These are phyloP conservation scores for Podospora pseudoanserina DNA, from an alignment of 495 filamentous ascomycete genomes.

Conservation along the genomic window DNA sequence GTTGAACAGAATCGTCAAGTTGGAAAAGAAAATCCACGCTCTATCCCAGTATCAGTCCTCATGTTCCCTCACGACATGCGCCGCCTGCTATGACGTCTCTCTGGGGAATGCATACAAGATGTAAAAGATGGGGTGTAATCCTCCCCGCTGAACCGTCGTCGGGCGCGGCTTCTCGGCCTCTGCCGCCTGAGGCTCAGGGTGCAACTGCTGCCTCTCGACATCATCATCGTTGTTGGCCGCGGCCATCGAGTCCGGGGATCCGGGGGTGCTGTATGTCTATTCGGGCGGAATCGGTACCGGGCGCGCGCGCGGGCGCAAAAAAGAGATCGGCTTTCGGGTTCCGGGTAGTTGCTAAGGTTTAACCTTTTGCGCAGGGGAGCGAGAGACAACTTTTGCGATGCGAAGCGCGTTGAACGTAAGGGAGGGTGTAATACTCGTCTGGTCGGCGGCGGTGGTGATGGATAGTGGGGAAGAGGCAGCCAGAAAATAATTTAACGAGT, in stretches of 20 bases:
- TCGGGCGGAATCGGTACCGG: not conserved
- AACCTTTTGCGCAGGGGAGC: not conserved
- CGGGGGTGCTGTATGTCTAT: not conserved
- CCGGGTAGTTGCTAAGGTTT: not conserved
- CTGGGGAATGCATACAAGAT: conserved; percentile 17
- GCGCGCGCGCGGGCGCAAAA: not conserved
- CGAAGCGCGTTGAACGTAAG: not conserved
- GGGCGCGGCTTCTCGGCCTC: conserved; percentile 21
- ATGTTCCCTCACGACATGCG: not conserved
- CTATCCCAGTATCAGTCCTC: conserved; percentile 38
- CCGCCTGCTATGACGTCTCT: not conserved
- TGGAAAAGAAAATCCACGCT: conserved; percentile 84
- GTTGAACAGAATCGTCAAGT: conserved; percentile 89
- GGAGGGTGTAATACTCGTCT: not conserved
- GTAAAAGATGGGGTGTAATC: conserved; percentile 23
- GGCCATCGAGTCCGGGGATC: not conserved
- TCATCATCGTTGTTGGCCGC: conserved; percentile 21
- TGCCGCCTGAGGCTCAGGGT: not conserved
- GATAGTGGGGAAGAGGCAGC: too few relatives aligned
- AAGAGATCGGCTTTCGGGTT: not conserved
- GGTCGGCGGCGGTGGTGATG: too few relatives aligned
- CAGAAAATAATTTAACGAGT: too few relatives aligned
- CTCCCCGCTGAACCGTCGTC: conserved; percentile 13
- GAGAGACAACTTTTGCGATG: not conserved
- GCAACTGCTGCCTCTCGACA: conserved; percentile 19